Evolutionary conservation across 345 rosid species (phyloP).

Genomic region (Sisymbrium irio): DNA sequence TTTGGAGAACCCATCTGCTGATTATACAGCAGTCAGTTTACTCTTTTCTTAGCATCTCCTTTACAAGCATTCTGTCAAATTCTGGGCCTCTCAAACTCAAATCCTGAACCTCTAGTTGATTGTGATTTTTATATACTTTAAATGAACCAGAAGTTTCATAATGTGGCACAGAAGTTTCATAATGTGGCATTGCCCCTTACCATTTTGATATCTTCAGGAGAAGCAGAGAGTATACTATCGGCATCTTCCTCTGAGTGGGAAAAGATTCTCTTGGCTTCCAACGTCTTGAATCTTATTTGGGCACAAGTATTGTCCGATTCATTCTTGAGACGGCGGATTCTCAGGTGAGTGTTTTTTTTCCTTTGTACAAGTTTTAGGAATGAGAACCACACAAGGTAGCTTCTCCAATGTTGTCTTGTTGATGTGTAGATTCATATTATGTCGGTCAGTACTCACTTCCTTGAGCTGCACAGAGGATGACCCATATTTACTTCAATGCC

Average conservation of each 20-base stretch:
- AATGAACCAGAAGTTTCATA: neutral
- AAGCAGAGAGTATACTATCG: slow-evolving; percentile 75
- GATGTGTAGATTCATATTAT: slow-evolving; percentile 78
- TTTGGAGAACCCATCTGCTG: slow-evolving; percentile 43
- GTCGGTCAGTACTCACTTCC: slow-evolving; percentile 58
- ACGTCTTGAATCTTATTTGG: slow-evolving; percentile 85
- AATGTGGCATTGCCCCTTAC: slow-evolving; percentile 8
- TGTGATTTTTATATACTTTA: neutral
- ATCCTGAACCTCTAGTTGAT: slow-evolving; percentile 47
- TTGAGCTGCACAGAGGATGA: slow-evolving; percentile 54
- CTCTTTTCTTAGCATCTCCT: slow-evolving; percentile 89
- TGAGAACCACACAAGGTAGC: neutral
- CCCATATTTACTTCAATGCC: slow-evolving; percentile 65
- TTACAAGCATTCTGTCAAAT: slow-evolving; percentile 82
- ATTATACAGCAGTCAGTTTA: slow-evolving; percentile 65
- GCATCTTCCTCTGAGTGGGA: slow-evolving; percentile 80
- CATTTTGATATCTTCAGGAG: slow-evolving; percentile 48
- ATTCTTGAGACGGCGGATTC: slow-evolving; percentile 81
- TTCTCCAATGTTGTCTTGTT: neutral
- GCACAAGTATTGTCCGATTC: slow-evolving; percentile 86
- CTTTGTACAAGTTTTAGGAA: neutral
- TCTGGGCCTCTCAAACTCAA: slow-evolving; percentile 56
- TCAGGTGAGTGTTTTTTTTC: slow-evolving; percentile 52
- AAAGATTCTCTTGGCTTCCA: slow-evolving; percentile 73
- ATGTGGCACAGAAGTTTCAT: too few species aligned